These are phyloP conservation scores for Scleroderma citrinum DNA, from an alignment of 768 basidiomycete genomes.

Conservation along the genomic window DNA sequence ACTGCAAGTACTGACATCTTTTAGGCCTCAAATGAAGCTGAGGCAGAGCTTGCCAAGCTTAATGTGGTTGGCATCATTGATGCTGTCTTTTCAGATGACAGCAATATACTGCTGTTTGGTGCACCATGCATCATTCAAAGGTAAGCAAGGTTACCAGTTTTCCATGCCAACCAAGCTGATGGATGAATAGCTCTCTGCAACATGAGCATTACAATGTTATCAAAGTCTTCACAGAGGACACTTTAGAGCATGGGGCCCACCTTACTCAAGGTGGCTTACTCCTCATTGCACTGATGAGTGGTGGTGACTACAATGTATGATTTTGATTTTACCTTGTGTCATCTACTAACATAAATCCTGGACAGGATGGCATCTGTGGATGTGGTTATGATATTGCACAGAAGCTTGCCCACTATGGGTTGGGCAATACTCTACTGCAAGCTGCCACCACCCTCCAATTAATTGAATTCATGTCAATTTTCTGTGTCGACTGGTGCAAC, in stretches of 20 bases:
- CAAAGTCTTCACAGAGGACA: too few species aligned
- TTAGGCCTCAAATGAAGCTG: constrained; percentile 3
- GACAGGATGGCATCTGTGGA: too few species aligned
- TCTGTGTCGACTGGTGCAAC: too few species aligned
- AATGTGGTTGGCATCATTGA: neutral
- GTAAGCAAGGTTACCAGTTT: neutral
- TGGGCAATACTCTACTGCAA: too few species aligned
- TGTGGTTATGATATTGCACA: too few species aligned
- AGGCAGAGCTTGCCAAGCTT: constrained; percentile 1
- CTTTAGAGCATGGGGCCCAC: too few species aligned
- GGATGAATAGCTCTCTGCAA: neutral
- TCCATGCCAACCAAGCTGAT: neutral
- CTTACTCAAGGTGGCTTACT: neutral
- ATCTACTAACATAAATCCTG: too few species aligned
- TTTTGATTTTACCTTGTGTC: too few species aligned
- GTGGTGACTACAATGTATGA: constrained; percentile 5
- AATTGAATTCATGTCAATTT: too few species aligned
- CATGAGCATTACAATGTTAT: neutral
- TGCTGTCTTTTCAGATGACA: neutral
- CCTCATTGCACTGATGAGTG: neutral
- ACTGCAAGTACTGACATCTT: neutral
- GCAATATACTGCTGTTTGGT: neutral
- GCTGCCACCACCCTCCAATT: too few species aligned
- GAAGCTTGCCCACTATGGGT: too few species aligned
- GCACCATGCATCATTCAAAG: too few species aligned